These are phyloP conservation scores for Cryphonectria radicalis DNA, from an alignment of 2,329 filamentous ascomycete genomes.

Conservation along the genomic window DNA sequence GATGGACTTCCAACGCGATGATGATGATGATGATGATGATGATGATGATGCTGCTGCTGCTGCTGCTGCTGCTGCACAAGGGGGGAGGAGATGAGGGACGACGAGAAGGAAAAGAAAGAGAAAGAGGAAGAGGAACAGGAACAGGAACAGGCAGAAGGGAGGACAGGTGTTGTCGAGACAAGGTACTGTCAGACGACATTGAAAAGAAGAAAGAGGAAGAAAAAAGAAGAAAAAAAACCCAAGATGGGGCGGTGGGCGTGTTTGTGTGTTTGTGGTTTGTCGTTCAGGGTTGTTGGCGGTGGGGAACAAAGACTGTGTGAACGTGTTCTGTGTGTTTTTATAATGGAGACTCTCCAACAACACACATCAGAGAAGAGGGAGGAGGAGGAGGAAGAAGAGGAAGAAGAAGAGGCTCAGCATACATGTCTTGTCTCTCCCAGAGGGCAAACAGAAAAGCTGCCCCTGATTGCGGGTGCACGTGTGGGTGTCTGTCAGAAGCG, in stretches of 20 bases:
- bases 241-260: too few relatives aligned
- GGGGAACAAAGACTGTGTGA: neutral
- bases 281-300: neutral
- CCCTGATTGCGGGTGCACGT: neutral
- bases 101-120: neutral
- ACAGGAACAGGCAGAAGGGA: neutral
- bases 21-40: too few relatives aligned
- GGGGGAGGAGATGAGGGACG: neutral
- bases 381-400: too few relatives aligned
- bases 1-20: conserved; percentile 13
- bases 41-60: too few relatives aligned
- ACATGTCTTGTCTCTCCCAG: conserved; percentile 10
- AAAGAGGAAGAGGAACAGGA: neutral
- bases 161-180: neutral
- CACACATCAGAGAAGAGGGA: too few relatives aligned
- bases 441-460: neutral
- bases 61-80: too few relatives aligned
- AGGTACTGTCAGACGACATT: neutral
- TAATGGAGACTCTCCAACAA: neutral
- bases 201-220: too few relatives aligned
- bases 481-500: conserved; percentile 3
- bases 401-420: neutral
- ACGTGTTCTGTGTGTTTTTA: neutral
- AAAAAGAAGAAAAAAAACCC: too few relatives aligned
- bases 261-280: too few relatives aligned